Conservation (phyloP, 2,329 filamentous ascomycete genomes). For the Pyrenophora graminea region DNA sequence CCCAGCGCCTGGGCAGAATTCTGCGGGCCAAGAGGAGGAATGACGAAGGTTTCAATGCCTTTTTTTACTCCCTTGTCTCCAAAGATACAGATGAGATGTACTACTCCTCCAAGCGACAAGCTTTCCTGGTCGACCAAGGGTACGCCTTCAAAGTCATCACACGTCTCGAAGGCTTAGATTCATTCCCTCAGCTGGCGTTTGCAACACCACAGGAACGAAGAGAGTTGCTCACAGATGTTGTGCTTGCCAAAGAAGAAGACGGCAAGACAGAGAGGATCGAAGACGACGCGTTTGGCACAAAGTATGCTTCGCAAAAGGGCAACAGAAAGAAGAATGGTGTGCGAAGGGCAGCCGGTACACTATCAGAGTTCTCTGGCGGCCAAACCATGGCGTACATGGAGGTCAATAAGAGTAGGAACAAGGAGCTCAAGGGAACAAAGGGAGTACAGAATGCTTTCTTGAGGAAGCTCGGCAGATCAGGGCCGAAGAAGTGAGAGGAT, state of each 20-base stretch:
- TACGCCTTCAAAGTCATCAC: slow-evolving; percentile 99
- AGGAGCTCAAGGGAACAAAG: slow-evolving; percentile 49
- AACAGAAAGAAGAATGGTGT: slow-evolving; percentile 64
- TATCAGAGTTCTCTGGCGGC: slow-evolving; percentile 85
- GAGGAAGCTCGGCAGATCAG: slow-evolving; percentile 45
- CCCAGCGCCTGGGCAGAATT: slow-evolving; percentile 89
- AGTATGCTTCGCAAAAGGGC: slow-evolving; percentile 45
- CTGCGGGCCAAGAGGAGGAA: slow-evolving; percentile 93
- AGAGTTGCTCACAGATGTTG: slow-evolving; percentile 84
- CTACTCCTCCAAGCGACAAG: slow-evolving; percentile 94
- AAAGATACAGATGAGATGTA: slow-evolving; percentile 99
- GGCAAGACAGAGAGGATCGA: slow-evolving; percentile 72
- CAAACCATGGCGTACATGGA: slow-evolving; percentile 89
- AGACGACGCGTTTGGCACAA: slow-evolving; percentile 67
- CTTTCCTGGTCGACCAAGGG: slow-evolving; percentile 95
- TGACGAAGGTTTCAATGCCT: slow-evolving; percentile 98
- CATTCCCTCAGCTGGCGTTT: slow-evolving; percentile 79
- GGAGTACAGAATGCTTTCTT: slow-evolving; percentile 51
- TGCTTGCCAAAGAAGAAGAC: slow-evolving; percentile 78
- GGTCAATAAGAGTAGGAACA: slow-evolving; percentile 53
- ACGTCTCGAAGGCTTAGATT: slow-evolving; percentile 86
- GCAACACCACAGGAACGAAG: slow-evolving; percentile 77
- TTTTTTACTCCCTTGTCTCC: slow-evolving; percentile 96
- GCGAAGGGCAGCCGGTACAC: slow-evolving; percentile 78
- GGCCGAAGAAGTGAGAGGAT: slow-evolving; percentile 7